phyloP scores from a whole-genome alignment of 768 basidiomycete species.

The Boletus rubescentipes region DNA sequence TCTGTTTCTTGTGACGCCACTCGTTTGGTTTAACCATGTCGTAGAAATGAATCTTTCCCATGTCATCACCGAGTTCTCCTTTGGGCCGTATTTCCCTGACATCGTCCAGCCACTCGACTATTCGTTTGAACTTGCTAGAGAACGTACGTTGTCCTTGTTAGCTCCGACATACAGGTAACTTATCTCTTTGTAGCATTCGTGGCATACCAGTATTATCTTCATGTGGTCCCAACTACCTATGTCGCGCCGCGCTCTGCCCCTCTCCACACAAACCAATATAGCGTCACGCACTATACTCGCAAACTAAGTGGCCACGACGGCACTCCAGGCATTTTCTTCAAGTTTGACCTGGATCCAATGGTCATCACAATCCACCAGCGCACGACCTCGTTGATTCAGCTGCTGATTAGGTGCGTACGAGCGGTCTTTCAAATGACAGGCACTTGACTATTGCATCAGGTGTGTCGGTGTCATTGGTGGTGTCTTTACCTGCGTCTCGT shows the following conservation, averaged over 20 bases:
- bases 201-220: constrained; percentile 92
- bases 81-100: constrained; percentile 93
- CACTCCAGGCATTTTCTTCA: constrained; percentile 96
- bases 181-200: constrained; percentile 60
- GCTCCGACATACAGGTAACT: neutral
- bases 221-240: constrained; percentile 95
- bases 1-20: constrained; percentile 14
- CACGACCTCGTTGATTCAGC: constrained; percentile 76
- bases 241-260: constrained; percentile 67
- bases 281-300: constrained; percentile 89
- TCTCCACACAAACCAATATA: constrained; percentile 82
- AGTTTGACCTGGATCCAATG: constrained; percentile 94
- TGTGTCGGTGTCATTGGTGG: constrained; percentile 93
- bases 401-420: constrained; percentile 63
- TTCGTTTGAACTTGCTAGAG: constrained; percentile 70
- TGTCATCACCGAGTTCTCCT: constrained; percentile 95
- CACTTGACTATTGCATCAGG: constrained; percentile 28
- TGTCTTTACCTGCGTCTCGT: constrained; percentile 81
- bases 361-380: constrained; percentile 83
- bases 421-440: neutral
- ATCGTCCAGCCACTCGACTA: constrained; percentile 94
- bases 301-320: constrained; percentile 71
- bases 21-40: neutral
- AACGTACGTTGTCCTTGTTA: constrained; percentile 44
- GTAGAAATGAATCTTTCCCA: constrained; percentile 96